Conservation (phyloP, 495 filamentous ascomycete species). For the Neurospora pannonica region DNA sequence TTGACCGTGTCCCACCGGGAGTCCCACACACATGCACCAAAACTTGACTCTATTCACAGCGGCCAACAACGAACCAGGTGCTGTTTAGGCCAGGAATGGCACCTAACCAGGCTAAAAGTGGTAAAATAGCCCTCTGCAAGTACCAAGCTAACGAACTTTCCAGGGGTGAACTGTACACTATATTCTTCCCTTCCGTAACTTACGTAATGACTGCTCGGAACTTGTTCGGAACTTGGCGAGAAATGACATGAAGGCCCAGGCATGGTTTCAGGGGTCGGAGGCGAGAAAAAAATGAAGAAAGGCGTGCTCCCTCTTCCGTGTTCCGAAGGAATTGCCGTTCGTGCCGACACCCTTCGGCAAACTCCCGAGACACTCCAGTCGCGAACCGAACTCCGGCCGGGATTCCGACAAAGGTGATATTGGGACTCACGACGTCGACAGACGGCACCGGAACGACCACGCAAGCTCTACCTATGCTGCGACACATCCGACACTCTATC, state of each 20-base stretch:
- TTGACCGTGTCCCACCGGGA: too few species aligned
- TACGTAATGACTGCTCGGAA: background rate
- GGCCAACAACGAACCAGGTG: background rate
- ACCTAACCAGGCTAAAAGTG: background rate
- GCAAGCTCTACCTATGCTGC: background rate
- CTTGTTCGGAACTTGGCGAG: background rate
- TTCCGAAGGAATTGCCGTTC: background rate
- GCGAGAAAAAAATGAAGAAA: background rate
- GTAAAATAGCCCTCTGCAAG: background rate
- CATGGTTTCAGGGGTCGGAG: background rate
- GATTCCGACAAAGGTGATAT: background rate
- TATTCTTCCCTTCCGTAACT: background rate
- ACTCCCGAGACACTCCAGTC: background rate
- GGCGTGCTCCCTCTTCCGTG: background rate
- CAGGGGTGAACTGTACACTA: background rate
- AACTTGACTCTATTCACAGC: too few species aligned
- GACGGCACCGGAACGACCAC: background rate
- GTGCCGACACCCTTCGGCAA: background rate
- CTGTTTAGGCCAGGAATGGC: background rate
- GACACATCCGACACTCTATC: background rate
- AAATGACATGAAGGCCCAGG: background rate
- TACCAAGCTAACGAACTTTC: too few species aligned
- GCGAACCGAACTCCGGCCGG: background rate
- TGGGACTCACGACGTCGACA: background rate
- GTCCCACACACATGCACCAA: too few species aligned